Conservation (phyloP, 1,284 basidiomycete genomes). For the Phenoliferia sp. region DNA sequence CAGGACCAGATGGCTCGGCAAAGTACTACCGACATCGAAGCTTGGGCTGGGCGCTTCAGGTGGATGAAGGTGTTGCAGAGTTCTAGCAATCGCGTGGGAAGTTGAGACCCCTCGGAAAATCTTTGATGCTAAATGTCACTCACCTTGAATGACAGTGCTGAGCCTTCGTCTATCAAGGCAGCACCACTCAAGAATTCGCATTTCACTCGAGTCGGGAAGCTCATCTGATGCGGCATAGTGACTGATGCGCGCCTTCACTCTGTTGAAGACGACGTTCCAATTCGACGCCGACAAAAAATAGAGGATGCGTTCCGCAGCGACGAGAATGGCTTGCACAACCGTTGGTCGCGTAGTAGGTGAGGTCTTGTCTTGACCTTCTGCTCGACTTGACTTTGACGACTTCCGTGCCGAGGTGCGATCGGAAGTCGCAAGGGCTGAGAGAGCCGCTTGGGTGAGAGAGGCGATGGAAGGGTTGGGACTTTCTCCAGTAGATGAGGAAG, state of each 20-base stretch:
- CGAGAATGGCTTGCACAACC: constrained; percentile 39
- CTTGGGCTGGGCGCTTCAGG: constrained; percentile 70
- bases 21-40: constrained; percentile 66
- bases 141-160: constrained; percentile 61
- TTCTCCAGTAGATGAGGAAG: not conserved
- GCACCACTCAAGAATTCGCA: constrained; percentile 68
- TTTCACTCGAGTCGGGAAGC: constrained; percentile 32
- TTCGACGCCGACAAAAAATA: constrained; percentile 87
- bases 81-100: too few species aligned
- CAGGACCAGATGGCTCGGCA: constrained; percentile 86
- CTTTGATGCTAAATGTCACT: not conserved
- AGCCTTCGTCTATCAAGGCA: constrained; percentile 62
- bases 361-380: not conserved
- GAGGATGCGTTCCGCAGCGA: constrained; percentile 62
- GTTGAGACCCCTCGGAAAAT: not conserved
- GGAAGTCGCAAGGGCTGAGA: not conserved
- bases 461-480: not conserved
- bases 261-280: constrained; percentile 62
- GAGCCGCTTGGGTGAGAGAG: not conserved
- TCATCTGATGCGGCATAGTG: not conserved
- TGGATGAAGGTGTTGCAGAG: constrained; percentile 76
- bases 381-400: not conserved
- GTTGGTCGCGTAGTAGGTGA: not conserved
- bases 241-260: not conserved
- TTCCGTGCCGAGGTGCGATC: not conserved